phyloP scores from a whole-genome alignment of 192 early-diverging fungal species.

The Rhizophagus clarus region DNA sequence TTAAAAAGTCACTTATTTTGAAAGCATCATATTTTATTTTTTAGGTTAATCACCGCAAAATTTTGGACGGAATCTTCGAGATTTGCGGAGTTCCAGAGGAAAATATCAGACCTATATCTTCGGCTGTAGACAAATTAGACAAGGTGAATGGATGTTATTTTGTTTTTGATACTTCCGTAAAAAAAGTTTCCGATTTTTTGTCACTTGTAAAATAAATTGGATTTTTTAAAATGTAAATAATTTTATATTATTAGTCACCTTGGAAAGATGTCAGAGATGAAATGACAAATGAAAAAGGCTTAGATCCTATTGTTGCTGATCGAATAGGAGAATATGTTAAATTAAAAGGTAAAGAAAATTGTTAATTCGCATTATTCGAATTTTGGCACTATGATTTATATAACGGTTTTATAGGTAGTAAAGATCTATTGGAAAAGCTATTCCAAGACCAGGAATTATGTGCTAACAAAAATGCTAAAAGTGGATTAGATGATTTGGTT shows the following conservation, averaged over 20 bases:
- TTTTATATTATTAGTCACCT: slow-evolving; percentile 51
- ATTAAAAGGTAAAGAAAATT: slow-evolving; percentile 55
- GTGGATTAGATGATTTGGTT: slow-evolving; percentile 86
- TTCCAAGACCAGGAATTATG: slow-evolving; percentile 64
- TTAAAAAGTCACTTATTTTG: background rate
- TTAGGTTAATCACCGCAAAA: slow-evolving; percentile 92
- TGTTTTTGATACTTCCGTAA: background rate
- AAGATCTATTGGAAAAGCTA: slow-evolving; percentile 78
- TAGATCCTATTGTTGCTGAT: slow-evolving; percentile 79
- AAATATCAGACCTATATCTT: slow-evolving; percentile 90
- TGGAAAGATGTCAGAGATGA: slow-evolving; percentile 95
- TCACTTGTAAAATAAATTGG: too few species aligned
- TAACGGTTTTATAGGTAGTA: slow-evolving; percentile 52
- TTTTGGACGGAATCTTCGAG: slow-evolving; percentile 96
- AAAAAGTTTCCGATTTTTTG: too few species aligned
- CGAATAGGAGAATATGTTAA: slow-evolving; percentile 92
- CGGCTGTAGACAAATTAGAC: slow-evolving; percentile 98
- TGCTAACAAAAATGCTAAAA: slow-evolving; percentile 67
- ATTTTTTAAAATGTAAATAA: too few species aligned
- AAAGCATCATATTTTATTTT: slow-evolving; percentile 2
- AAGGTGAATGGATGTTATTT: slow-evolving; percentile 52
- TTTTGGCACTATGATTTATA: background rate
- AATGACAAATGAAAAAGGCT: slow-evolving; percentile 92
- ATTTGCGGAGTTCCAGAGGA: slow-evolving; percentile 91
- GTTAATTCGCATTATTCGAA: background rate